Conservation (phyloP, 371 early-diverging fungal species). For the Massospora cicadina region DNA sequence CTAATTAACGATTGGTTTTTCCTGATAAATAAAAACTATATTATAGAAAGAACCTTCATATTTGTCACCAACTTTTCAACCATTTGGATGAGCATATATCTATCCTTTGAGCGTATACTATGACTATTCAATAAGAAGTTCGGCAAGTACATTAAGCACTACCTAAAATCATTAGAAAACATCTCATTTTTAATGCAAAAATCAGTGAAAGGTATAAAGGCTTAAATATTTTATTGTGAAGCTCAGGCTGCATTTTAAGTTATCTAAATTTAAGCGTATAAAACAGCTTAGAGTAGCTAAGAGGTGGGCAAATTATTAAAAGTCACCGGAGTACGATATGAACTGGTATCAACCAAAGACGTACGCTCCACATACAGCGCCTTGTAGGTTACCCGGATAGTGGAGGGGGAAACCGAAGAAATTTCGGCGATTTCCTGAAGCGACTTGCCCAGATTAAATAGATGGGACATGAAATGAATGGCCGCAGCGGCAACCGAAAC, state of each 20-base stretch:
- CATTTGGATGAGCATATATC: no score
- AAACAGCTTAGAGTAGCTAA: background rate
- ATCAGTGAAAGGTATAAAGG: no score
- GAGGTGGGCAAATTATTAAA: background rate
- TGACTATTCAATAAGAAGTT: no score
- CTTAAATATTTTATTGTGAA: no score
- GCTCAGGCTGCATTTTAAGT: background rate
- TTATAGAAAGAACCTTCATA: no score
- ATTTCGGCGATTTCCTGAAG: conserved; percentile 63
- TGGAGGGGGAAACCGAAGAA: conserved; percentile 77
- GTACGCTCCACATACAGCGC: background rate
- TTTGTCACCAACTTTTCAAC: no score
- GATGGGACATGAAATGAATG: conserved; percentile 63
- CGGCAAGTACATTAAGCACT: no score
- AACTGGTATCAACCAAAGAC: background rate
- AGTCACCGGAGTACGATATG: background rate
- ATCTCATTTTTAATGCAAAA: no score
- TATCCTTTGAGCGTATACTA: no score
- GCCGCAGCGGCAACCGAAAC: conserved; percentile 83
- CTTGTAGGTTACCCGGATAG: conserved; percentile 24
- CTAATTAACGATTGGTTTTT: no score
- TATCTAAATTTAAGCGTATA: background rate
- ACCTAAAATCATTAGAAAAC: no score
- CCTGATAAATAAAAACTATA: no score
- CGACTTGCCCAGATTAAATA: conserved; percentile 40